Percentiles rank a stretch among this genome's conserved stretches.
These are phyloP conservation scores for Chrysopogon serrulatus DNA, from an alignment of 176 grass and related monocot species.

Conservation along the genomic window DNA sequence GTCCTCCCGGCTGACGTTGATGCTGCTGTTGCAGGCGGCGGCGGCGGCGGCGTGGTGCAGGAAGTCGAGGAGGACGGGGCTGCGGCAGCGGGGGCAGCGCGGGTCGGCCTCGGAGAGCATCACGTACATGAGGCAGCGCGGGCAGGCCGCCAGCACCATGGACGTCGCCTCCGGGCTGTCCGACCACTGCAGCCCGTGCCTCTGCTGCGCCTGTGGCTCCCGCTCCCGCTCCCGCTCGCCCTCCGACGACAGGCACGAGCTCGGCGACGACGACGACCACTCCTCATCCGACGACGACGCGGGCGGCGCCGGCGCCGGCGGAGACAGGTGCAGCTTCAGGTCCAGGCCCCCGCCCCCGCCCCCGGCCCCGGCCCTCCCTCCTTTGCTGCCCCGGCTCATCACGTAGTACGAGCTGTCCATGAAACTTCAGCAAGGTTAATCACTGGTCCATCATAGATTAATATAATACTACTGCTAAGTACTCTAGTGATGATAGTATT, in stretches of 20 bases:
- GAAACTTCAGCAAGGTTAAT: neutral
- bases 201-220: neutral
- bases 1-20: neutral
- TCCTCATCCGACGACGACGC: conserved; percentile 26
- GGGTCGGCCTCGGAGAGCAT: conserved; percentile 75
- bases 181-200: conserved; percentile 34
- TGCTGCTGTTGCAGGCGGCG: neutral
- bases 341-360: conserved; percentile 38
- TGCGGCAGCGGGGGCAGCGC: conserved; percentile 67
- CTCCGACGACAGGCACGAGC: conserved; percentile 75
- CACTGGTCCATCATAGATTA: neutral
- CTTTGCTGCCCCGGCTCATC: conserved; percentile 52
- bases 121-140: conserved; percentile 73
- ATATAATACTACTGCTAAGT: neutral
- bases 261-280: conserved; percentile 59
- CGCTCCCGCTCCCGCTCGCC: conserved; percentile 16
- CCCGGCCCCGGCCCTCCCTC: conserved; percentile 32
- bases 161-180: conserved; percentile 66
- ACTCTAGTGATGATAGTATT: no score
- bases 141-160: conserved; percentile 75
- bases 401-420: neutral
- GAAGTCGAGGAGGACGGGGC: conserved; percentile 68
- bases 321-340: conserved; percentile 73
- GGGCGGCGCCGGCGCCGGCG: conserved; percentile 24
- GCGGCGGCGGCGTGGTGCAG: conserved; percentile 1